Conservation (phyloP, 805 yeast genomes). For the Saccharomycopsis amapae region DNA sequence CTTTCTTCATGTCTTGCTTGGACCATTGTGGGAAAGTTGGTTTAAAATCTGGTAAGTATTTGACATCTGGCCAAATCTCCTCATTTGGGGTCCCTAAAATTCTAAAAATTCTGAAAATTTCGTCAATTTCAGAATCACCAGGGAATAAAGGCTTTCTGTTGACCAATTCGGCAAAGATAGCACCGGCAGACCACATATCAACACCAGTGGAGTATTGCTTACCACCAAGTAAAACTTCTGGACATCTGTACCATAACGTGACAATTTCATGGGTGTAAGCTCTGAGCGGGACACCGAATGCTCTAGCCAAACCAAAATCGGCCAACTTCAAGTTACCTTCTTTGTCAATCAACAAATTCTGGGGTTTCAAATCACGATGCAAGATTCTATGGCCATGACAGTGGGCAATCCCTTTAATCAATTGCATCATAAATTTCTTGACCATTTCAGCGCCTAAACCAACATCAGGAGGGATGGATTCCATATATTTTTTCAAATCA, state of each 20-base stretch:
- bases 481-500: constrained; percentile 96
- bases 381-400: constrained; percentile 92
- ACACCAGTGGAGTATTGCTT: constrained; percentile 97
- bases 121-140: constrained; percentile 97
- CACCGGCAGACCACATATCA: constrained; percentile 98
- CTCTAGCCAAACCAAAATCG: constrained; percentile 94
- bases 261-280: constrained; percentile 98
- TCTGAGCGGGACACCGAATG: constrained; percentile 94
- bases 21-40: constrained; percentile 90
- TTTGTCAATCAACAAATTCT: constrained; percentile 86
- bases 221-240: constrained; percentile 92
- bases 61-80: constrained; percentile 91
- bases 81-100: constrained; percentile 92
- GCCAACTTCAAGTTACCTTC: constrained; percentile 90
- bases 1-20: constrained; percentile 49
- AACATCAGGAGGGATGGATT: constrained; percentile 82
- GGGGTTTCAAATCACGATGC: constrained; percentile 96
- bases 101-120: constrained; percentile 87
- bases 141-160: constrained; percentile 93
- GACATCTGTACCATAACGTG: constrained; percentile 95
- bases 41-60: constrained; percentile 85
- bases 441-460: constrained; percentile 87
- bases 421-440: constrained; percentile 86
- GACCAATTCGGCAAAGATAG: constrained; percentile 97
- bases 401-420: constrained; percentile 83